Evolutionary conservation across 306 rosid species (phyloP).

Genomic region (Delonix regia): DNA sequence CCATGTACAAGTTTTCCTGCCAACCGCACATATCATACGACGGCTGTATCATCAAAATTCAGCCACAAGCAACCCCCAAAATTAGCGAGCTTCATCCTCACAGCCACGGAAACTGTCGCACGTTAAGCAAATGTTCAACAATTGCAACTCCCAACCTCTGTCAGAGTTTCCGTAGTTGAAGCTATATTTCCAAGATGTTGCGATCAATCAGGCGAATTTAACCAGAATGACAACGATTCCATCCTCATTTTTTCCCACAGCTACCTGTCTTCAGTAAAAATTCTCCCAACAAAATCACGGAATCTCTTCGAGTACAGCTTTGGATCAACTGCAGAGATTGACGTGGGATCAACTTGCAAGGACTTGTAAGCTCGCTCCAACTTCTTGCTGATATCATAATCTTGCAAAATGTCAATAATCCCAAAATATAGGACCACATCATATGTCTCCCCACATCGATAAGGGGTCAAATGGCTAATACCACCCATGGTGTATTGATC

Average conservation of each 20-base stretch:
- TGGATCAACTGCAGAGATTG: slow-evolving; percentile 98
- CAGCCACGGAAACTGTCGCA: slow-evolving; percentile 29
- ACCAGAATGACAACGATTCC: slow-evolving; percentile 13
- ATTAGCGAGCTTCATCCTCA: slow-evolving; percentile 20
- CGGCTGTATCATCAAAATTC: slow-evolving; percentile 66
- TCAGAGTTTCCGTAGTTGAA: slow-evolving; percentile 13
- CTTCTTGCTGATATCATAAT: slow-evolving; percentile 95
- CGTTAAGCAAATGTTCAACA: slow-evolving; percentile 4
- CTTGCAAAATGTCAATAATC: slow-evolving; percentile 95
- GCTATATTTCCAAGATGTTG: slow-evolving; percentile 22
- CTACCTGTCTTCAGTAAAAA: slow-evolving; percentile 86
- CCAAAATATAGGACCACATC: slow-evolving; percentile 92
- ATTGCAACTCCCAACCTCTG: slow-evolving; percentile 23
- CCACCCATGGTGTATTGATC: slow-evolving; percentile 84
- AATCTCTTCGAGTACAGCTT: slow-evolving; percentile 92
- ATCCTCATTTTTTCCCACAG: background rate
- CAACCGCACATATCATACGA: slow-evolving; percentile 33
- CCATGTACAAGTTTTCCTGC: slow-evolving; percentile 54
- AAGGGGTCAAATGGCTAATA: slow-evolving; percentile 80
- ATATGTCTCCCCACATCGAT: slow-evolving; percentile 73
- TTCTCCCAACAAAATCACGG: slow-evolving; percentile 85
- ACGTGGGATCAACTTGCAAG: slow-evolving; percentile 80
- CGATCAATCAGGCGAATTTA: slow-evolving; percentile 17
- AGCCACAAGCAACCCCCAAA: slow-evolving; percentile 52
- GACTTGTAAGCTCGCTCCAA: slow-evolving; percentile 96